Base-by-base conservation (phyloP, 2,329 filamentous ascomycete species). In the Corynespora cassiicola region DNA sequence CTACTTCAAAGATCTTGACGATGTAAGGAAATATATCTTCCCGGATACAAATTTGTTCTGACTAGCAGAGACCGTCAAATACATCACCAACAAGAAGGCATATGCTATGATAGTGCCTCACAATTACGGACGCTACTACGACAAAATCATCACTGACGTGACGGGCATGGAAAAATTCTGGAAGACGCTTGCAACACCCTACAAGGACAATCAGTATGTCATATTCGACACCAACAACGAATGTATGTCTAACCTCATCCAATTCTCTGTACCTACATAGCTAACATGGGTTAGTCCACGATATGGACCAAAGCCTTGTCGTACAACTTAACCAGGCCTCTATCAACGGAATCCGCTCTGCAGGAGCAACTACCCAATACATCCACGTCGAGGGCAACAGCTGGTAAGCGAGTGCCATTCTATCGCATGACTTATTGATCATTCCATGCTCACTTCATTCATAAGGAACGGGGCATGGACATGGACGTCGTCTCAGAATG, bases 351-450 rank as follows among this genome's bases (percentile, higher is more conserved):
- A 69, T 70, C 41, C 62, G 66, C 7, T 52, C 54, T 14, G 59
- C 63, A 8, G 66, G 66, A 19, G 67, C 67, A n/a, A 65, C 56
- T 2, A 47, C 44, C 3, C 76, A 80, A 47, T 77, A 75, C 54
- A 79, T 80, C 52, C 78, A 76, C 31, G 75, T 75, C 19, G 77
- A 80, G 52, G 77, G 77, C 39, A 77, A 75, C 55, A 62, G 69
- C 15, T 77, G n/a, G n/a, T n/a, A n/a, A n/a, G n/a, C n/a, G n/a
- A n/a, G n/a, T n/a, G n/a, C n/a, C n/a, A n/a, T n/a, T n/a, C n/a
- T n/a, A n/a, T n/a, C n/a, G n/a, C n/a, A n/a, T n/a, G n/a, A n/a
- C n/a, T n/a, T n/a, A n/a, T n/a, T n/a, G n/a, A n/a, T n/a, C n/a
- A n/a, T n/a, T n/a, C n/a, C n/a, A n/a, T n/a, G n/a, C n/a, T n/a